Percentiles rank a stretch among this genome's conserved stretches.
phyloP scores from a whole-genome alignment of 1,139 yeast genomes.

The Blastobotrys aristatus region DNA sequence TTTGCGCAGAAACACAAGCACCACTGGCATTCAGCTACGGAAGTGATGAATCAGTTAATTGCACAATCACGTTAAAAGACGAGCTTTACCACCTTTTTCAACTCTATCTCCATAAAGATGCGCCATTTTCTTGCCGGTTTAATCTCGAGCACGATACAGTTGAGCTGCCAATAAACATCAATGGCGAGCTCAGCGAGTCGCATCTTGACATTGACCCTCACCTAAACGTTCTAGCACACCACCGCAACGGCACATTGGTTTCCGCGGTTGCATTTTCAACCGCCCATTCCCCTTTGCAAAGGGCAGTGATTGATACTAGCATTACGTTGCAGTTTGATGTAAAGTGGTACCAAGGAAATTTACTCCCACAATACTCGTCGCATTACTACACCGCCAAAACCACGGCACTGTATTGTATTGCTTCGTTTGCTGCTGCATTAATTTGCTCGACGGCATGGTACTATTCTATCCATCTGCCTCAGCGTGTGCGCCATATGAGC shows the following conservation, averaged over 20 bases:
- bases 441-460: background rate
- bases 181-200: background rate
- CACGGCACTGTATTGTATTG: background rate
- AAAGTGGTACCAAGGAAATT: conserved; percentile 1
- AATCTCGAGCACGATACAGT: background rate
- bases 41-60: background rate
- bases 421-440: background rate
- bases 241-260: background rate
- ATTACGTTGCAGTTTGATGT: background rate
- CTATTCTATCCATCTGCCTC: background rate
- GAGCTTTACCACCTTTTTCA: background rate
- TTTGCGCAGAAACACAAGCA: background rate
- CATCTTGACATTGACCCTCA: background rate
- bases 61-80: background rate
- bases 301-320: background rate
- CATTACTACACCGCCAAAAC: background rate
- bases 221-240: background rate
- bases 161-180: background rate
- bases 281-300: background rate
- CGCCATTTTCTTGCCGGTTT: background rate
- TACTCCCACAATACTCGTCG: background rate
- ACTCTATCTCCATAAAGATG: background rate
- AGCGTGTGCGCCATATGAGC: background rate
- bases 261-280: background rate
- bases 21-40: background rate